Evolutionary conservation across 1,139 yeast genomes (phyloP).

Genomic region (Hansenula lynferdii): DNA sequence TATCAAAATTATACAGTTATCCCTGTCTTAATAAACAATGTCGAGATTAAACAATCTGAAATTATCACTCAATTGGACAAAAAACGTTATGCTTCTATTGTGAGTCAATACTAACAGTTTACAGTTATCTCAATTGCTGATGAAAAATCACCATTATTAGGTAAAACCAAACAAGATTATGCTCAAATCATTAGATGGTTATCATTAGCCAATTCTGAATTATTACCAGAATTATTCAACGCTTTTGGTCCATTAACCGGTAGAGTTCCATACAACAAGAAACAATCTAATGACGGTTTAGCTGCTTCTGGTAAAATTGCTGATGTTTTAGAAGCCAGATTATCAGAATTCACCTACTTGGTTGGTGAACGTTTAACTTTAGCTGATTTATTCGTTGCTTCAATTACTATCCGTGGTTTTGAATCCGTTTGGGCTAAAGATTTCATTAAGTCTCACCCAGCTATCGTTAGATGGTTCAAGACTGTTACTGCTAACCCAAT

Average conservation of each 20-base stretch:
- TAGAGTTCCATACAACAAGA: slow-evolving; percentile 72
- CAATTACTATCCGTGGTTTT: slow-evolving; percentile 61
- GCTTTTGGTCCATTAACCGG: slow-evolving; percentile 43
- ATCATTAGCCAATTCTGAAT: slow-evolving; percentile 75
- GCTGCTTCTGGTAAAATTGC: slow-evolving; percentile 37
- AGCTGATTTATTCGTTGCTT: slow-evolving; percentile 75
- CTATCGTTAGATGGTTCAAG: slow-evolving; percentile 79
- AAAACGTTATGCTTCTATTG: too few relatives aligned
- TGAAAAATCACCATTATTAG: slow-evolving; percentile 43
- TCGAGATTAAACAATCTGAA: slow-evolving; percentile 42
- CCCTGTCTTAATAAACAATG: slow-evolving; percentile 86
- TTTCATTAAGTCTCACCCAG: slow-evolving; percentile 76
- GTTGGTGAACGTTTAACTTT: slow-evolving; percentile 86
- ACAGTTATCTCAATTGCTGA: slow-evolving; percentile 31
- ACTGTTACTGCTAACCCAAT: slow-evolving; percentile 59
- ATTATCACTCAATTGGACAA: slow-evolving; percentile 3
- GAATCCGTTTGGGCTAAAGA: slow-evolving; percentile 62
- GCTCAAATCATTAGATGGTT: slow-evolving; percentile 76
- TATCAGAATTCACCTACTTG: slow-evolving; percentile 74
- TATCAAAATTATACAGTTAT: slow-evolving; percentile 61
- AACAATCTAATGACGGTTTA: slow-evolving; percentile 54
- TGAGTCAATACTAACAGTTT: slow-evolving; percentile 14
- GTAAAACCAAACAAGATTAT: slow-evolving; percentile 60
- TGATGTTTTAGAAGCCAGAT: slow-evolving; percentile 55
- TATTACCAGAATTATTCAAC: slow-evolving; percentile 39